These are phyloP conservation scores for Nitzschia sp. DNA, from an alignment of 108 stramenopile species.

Conservation along the genomic window DNA sequence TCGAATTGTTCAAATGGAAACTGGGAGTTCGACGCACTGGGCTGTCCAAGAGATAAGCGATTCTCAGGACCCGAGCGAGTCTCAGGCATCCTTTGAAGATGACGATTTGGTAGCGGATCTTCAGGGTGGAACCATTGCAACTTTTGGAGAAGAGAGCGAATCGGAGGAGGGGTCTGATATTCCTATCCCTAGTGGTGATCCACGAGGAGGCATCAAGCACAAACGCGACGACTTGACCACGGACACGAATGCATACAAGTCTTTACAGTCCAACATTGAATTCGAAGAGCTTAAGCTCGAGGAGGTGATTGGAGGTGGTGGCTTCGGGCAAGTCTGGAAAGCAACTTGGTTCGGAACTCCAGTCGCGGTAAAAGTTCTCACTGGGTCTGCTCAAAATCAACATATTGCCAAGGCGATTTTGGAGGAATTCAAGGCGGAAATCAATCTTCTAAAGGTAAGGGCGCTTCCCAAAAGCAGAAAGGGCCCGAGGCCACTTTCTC, in stretches of 20 bases:
- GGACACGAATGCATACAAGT: slow-evolving; percentile 62
- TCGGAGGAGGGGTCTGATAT: slow-evolving; percentile 20
- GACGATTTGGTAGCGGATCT: neutral
- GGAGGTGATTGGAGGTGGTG: slow-evolving; percentile 89
- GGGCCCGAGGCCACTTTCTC: neutral
- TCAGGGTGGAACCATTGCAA: neutral
- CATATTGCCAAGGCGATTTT: slow-evolving; percentile 74
- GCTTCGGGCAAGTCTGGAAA: slow-evolving; percentile 89
- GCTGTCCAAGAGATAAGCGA: slow-evolving; percentile 2
- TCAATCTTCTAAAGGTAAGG: slow-evolving; percentile 67
- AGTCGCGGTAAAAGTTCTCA: slow-evolving; percentile 87
- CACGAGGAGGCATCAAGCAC: slow-evolving; percentile 76
- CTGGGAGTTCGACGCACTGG: slow-evolving; percentile 46
- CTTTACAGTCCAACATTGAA: slow-evolving; percentile 64
- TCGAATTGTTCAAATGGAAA: slow-evolving; percentile 46
- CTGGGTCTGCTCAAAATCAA: slow-evolving; percentile 70
- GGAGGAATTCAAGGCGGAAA: slow-evolving; percentile 87
- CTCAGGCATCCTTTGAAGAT: neutral
- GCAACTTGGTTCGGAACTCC: slow-evolving; percentile 86
- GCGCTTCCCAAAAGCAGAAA: neutral
- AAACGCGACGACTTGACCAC: slow-evolving; percentile 67
- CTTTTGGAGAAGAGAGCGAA: neutral
- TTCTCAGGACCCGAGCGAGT: neutral
- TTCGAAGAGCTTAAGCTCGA: slow-evolving; percentile 71
- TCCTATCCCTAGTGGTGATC: slow-evolving; percentile 59